Conservation (phyloP, 805 yeast species). For the Ascoidea rubescens region DNA sequence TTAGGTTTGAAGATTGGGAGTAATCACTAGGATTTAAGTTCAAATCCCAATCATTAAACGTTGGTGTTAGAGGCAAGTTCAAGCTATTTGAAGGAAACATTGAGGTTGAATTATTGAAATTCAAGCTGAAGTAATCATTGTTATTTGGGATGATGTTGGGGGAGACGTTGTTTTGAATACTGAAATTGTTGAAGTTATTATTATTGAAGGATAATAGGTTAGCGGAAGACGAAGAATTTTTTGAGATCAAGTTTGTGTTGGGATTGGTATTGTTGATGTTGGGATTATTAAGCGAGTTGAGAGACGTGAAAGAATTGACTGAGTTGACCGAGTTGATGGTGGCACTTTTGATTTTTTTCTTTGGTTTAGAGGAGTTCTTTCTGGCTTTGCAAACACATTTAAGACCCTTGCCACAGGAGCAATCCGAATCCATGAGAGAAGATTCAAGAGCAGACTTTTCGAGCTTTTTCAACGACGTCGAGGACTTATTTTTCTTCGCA, state of each 20-base stretch:
- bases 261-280: neutral
- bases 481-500: conserved; percentile 35
- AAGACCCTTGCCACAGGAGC: neutral
- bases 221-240: neutral
- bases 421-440: neutral
- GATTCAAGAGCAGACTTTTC: neutral
- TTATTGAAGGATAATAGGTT: neutral
- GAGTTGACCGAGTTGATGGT: neutral
- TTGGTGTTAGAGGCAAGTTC: conserved; percentile 5
- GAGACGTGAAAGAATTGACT: neutral
- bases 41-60: conserved; percentile 10
- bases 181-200: neutral
- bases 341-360: no score
- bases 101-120: neutral
- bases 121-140: neutral
- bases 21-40: neutral
- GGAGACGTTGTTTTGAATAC: neutral
- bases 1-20: neutral
- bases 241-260: neutral
- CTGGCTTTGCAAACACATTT: conserved; percentile 9
- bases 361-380: neutral
- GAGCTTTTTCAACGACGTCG: conserved; percentile 7
- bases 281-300: neutral
- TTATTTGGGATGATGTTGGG: conserved; percentile 1
- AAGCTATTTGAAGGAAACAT: neutral